A percentile compares a stretch with the other conserved stretches of the same genome.
These are phyloP conservation scores for Leccinum pellstonianum DNA, from an alignment of 768 basidiomycete species.

Conservation along the genomic window DNA sequence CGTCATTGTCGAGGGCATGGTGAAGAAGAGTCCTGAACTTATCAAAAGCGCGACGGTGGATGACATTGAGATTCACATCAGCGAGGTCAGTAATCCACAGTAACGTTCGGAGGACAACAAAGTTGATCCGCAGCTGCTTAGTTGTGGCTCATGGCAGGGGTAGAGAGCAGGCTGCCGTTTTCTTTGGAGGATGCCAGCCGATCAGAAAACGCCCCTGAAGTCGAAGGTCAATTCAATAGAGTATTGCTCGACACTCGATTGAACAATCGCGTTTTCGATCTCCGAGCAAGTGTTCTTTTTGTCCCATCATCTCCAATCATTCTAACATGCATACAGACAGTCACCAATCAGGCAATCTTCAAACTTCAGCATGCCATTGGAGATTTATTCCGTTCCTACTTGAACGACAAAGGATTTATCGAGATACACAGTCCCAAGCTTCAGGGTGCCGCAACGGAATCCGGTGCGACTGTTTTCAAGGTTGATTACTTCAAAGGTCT, in stretches of 20 bases:
- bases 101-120: neutral
- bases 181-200: slow-evolving; percentile 89
- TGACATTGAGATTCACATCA: slow-evolving; percentile 84
- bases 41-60: slow-evolving; percentile 90
- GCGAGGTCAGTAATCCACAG: slow-evolving; percentile 52
- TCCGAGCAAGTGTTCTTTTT: slow-evolving; percentile 59
- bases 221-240: slow-evolving; percentile 64
- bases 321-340: slow-evolving; percentile 55
- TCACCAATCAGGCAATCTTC: slow-evolving; percentile 96
- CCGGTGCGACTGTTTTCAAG: slow-evolving; percentile 96
- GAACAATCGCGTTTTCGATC: slow-evolving; percentile 91
- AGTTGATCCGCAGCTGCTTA: slow-evolving; percentile 31
- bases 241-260: slow-evolving; percentile 93
- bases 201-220: slow-evolving; percentile 69
- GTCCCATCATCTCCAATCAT: neutral
- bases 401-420: slow-evolving; percentile 72
- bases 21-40: slow-evolving; percentile 74
- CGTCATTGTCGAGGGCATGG: slow-evolving; percentile 82
- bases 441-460: slow-evolving; percentile 95
- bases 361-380: slow-evolving; percentile 87
- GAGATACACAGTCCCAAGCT: slow-evolving; percentile 99
- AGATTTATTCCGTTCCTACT: slow-evolving; percentile 80
- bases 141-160: slow-evolving; percentile 79
- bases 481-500: slow-evolving; percentile 94
- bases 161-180: slow-evolving; percentile 84